Percentiles rank a stretch among this genome's conserved stretches.
These are phyloP conservation scores for Echium plantagineum DNA, from an alignment of 257 asterid species.

Conservation along the genomic window DNA sequence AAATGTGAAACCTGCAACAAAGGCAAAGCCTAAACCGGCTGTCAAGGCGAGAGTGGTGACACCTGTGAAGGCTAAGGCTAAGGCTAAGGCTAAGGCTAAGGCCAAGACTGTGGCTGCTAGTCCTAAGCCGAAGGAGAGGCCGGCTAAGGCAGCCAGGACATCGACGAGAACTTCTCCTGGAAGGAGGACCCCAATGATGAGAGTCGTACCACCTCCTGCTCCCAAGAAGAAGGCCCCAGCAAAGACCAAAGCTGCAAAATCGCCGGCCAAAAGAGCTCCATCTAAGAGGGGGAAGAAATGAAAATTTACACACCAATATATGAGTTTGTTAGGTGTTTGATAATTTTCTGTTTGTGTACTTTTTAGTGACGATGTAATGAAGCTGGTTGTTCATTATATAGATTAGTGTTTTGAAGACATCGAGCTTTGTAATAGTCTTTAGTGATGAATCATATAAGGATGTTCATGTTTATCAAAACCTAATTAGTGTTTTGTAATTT, in stretches of 20 bases:
- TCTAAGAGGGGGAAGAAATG: slow-evolving; percentile 20
- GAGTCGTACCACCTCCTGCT: background rate
- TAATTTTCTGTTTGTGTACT: too few species aligned
- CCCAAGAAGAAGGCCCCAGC: too few species aligned
- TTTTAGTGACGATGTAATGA: too few species aligned
- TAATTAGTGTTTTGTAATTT: too few species aligned
- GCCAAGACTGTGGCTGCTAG: too few species aligned
- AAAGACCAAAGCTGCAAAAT: background rate
- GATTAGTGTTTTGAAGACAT: too few species aligned
- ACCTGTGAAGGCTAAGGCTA: background rate
- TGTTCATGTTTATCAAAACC: too few species aligned
- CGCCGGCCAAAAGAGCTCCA: slow-evolving; percentile 23
- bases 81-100: background rate
- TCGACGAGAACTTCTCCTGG: background rate
- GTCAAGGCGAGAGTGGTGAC: slow-evolving; percentile 15
- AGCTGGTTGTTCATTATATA: too few species aligned
- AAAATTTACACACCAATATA: too few species aligned
- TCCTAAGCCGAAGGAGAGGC: slow-evolving; percentile 20
- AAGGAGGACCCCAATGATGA: slow-evolving; percentile 1
- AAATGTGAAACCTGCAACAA: background rate
- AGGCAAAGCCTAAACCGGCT: slow-evolving; percentile 9
- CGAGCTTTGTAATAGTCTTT: too few species aligned
- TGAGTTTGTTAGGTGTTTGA: too few species aligned
- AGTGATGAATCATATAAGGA: too few species aligned
- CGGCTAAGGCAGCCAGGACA: slow-evolving; percentile 1